Evolutionary conservation across 768 basidiomycete species (phyloP).

Genomic region (Boletus rubroflammeus): DNA sequence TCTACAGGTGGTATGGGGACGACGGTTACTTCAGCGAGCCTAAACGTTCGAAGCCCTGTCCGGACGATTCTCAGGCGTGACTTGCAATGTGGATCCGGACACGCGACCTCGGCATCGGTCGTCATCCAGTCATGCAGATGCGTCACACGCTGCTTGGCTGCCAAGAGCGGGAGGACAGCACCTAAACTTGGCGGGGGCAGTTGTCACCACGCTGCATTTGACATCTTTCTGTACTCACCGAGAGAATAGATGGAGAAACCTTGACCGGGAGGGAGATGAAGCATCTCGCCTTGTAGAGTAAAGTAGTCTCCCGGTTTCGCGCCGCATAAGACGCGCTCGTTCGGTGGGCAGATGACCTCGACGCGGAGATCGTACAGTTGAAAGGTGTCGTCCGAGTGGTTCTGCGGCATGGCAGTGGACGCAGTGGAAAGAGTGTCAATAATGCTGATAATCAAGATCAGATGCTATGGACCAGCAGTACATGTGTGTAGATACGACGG

Average conservation of each 20-base stretch:
- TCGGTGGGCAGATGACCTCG: conserved; percentile 57
- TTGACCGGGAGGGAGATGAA: conserved; percentile 56
- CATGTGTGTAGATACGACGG: no score
- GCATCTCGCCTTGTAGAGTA: conserved; percentile 59
- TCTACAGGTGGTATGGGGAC: conserved; percentile 30
- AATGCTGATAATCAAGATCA: background rate
- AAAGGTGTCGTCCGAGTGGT: conserved; percentile 41
- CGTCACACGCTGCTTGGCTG: conserved; percentile 60
- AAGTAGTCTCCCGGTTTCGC: conserved; percentile 64
- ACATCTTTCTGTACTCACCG: conserved; percentile 29
- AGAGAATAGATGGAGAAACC: conserved; percentile 70
- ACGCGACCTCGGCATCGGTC: conserved; percentile 60
- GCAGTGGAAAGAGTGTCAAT: background rate
- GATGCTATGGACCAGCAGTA: no score
- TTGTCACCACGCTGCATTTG: background rate
- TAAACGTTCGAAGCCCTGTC: conserved; percentile 50
- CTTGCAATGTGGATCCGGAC: conserved; percentile 64
- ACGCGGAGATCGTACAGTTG: conserved; percentile 63
- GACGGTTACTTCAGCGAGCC: conserved; percentile 51
- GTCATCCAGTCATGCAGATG: conserved; percentile 65
- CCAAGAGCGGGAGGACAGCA: conserved; percentile 60
- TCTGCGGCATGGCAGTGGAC: conserved; percentile 1
- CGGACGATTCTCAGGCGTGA: conserved; percentile 51
- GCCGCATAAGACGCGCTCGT: conserved; percentile 56
- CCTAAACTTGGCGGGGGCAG: conserved; percentile 32